Evolutionary conservation across 176 grass and related monocot genomes (phyloP), one percentile per base, ranked within the genome.

Genomic region (Melocanna baccifera): DNA sequence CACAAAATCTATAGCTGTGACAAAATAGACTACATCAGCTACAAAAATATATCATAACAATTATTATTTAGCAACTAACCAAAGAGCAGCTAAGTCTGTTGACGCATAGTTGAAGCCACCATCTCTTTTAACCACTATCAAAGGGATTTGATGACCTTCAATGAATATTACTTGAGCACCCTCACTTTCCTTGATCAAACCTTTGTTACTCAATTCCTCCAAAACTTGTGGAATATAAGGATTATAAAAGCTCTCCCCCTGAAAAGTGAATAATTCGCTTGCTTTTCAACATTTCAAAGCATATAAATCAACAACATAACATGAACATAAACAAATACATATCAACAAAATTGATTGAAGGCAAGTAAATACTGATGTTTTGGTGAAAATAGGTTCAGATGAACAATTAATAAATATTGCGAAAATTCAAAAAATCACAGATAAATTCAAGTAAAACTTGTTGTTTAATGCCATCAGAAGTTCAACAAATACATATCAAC

Each of bases 211-310:
- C 23, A 98, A 82, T 67, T 92, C 86, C 36, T 87, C 88, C 69
- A 98, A 87, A 73, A 91, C 92, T 85, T 81, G 55, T n/a, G 89
- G 89, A 80, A 99, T 99, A 78, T 92, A 94, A n/a, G 88, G 91
- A 75, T 92, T 99, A 81, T 99, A 99, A 87, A 94, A 99, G 86
- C 96, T 99, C 81, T 99, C 96, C 12, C 96, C 93, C 93, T 94
- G 76, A 73, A 81, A 90, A 75, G 39, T 67, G 10, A 84, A 26
- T 62, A 51, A 62, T 85, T 73, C 74, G 56, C 23, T 59, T 67
- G 34, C 7, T 69, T 79, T 50, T 78, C 43, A 47, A 52, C 19
- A 14, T 42, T 62, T 46, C 8, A 80, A 83, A 88, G 23, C 57
- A 37, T 72, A 86, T 73, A 86, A 82, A 83, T 42, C 7, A 69